Conservation (phyloP, 768 basidiomycete genomes). For the Serendipita sp. region DNA sequence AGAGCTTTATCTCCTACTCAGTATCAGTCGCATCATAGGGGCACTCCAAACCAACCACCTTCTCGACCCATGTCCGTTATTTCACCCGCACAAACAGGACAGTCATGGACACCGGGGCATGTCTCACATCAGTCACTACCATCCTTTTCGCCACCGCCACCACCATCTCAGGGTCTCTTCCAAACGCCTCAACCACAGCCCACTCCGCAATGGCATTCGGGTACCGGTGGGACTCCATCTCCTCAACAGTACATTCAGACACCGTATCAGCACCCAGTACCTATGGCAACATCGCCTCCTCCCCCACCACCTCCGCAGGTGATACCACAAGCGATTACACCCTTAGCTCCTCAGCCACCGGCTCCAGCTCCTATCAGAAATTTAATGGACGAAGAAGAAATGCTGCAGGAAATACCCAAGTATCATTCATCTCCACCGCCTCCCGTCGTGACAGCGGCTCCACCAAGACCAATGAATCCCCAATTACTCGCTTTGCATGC, state of each 20-base stretch:
- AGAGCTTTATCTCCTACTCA: slow-evolving; percentile 13
- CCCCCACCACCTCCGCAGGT: slow-evolving; percentile 11
- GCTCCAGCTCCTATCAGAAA: slow-evolving; percentile 3
- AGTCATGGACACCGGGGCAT: background rate
- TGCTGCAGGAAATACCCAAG: background rate
- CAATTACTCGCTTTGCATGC: slow-evolving; percentile 70
- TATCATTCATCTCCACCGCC: slow-evolving; percentile 6
- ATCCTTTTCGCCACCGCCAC: slow-evolving; percentile 2
- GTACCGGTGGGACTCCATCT: slow-evolving; percentile 13
- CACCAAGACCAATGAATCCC: slow-evolving; percentile 78
- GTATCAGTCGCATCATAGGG: slow-evolving; percentile 14
- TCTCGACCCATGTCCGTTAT: slow-evolving; percentile 12
- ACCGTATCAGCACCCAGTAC: slow-evolving; percentile 18
- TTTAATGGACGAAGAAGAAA: slow-evolving; percentile 1
- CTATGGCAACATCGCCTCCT: slow-evolving; percentile 14
- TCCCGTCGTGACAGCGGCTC: slow-evolving; percentile 24
- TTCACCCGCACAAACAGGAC: background rate
- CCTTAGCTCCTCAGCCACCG: slow-evolving; percentile 7
- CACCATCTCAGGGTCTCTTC: slow-evolving; percentile 1
- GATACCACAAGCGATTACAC: slow-evolving; percentile 2
- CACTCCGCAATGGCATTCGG: background rate
- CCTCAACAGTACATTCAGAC: slow-evolving; percentile 4
- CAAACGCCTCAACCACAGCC: background rate
- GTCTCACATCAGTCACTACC: slow-evolving; percentile 6
- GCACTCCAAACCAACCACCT: slow-evolving; percentile 17